Base-by-base conservation (phyloP, 257 asterid genomes). In the Anisodus tanguticus region DNA sequence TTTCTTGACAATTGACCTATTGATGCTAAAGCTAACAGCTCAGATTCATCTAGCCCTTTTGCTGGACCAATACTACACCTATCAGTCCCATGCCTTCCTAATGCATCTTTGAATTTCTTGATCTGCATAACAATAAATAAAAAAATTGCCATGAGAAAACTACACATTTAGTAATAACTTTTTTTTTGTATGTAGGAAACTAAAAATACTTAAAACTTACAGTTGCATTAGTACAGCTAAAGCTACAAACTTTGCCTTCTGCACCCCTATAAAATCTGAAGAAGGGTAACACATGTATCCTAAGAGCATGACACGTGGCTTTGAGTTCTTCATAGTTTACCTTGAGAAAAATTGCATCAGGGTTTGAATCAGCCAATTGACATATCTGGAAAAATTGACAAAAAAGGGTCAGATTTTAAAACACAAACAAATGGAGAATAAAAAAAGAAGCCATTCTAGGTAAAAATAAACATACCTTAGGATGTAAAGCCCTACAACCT, bases 171-270 rank as follows among this genome's bases (percentile, higher is more conserved):
- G 0, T 41, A 41, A 6, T 41, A 41, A 83, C 55, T n/a, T 19
- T 39, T 47, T 22, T 41, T 41, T 41, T 41, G 45, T 3, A 4
- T 41, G 0, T 3, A 41, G 17, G 45, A 0, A 55, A 8, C 4
- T 26, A 9, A 68, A 68, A 72, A 31, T 74, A n/a, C 8, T 53
- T 55, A 19, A 13, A 10, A 12, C 98, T 87, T 83, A 95, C 99
- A 0, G 99, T 95, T 79, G 99, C 97, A 86, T 91, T 94, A 37
- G 98, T 95, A 88, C 99, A 95, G 92, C 99, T 95, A 84, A 95
- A 94, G 91, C 97, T 95, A 83, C 98, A 92, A 12, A 92, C 83
- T 41, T 86, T 90, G 82, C 98, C 99, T 62, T 91, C 91, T 17
- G 97, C 92, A 43, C 99, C 99, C 68, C 97, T 89, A 19, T 94